Percentiles rank a stretch among this genome's conserved stretches.
Conservation (phyloP, 768 basidiomycete genomes). For the Lactarius hengduanensis region DNA sequence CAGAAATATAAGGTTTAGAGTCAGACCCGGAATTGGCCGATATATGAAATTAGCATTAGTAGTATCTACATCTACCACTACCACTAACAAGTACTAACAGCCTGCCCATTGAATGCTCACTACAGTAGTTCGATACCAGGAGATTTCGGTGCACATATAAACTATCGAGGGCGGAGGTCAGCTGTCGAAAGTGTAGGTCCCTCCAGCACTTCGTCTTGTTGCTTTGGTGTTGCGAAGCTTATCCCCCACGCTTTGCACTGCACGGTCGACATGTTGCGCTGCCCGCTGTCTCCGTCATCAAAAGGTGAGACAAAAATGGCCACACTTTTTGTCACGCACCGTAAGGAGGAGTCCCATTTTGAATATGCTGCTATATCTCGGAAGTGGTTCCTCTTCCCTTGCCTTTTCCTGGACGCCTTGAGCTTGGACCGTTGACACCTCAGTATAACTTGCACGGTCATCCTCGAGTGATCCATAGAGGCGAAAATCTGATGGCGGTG, state of each 20-base stretch:
- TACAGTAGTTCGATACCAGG: background rate
- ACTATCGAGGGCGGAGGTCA: background rate
- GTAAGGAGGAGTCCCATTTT: constrained; percentile 25
- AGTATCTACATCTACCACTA: background rate
- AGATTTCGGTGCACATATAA: background rate
- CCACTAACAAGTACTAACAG: too few relatives aligned
- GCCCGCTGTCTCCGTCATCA: constrained; percentile 4
- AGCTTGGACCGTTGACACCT: background rate
- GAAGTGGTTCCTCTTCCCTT: background rate
- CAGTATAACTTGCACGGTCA: background rate
- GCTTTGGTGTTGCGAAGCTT: constrained; percentile 14
- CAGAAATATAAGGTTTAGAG: constrained; percentile 16
- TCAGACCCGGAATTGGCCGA: constrained; percentile 14
- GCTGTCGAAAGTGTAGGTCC: background rate
- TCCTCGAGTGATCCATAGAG: background rate
- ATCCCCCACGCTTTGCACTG: constrained; percentile 13
- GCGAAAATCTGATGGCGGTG: constrained; percentile 3
- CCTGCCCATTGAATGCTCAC: background rate
- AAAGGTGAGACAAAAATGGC: background rate
- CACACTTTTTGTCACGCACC: constrained; percentile 3
- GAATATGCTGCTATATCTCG: constrained; percentile 21
- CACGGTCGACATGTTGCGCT: constrained; percentile 19
- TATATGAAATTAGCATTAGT: background rate
- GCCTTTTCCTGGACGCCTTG: background rate
- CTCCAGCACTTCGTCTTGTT: background rate